Evolutionary conservation across 495 filamentous ascomycete species (phyloP).

Genomic region (Tetracladium setigerum): DNA sequence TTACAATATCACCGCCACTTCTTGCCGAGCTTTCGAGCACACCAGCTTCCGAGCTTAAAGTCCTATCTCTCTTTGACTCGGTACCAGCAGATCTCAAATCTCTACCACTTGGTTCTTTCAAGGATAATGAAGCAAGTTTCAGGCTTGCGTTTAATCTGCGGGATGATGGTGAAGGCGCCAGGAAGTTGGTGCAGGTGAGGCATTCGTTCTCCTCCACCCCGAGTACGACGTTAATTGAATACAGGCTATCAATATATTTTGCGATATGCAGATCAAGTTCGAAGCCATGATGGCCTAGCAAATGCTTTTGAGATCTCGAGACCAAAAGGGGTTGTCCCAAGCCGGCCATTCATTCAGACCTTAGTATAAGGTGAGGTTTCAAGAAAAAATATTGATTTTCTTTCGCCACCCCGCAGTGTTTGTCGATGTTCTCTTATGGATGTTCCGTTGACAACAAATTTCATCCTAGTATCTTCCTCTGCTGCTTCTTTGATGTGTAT

Average conservation of each 20-base stretch:
- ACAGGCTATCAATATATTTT: slow-evolving; percentile 53
- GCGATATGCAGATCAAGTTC: slow-evolving; percentile 47
- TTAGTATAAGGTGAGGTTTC: too few relatives aligned
- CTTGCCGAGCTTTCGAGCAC: slow-evolving; percentile 37
- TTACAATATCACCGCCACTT: slow-evolving; percentile 48
- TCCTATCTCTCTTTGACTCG: slow-evolving; percentile 13
- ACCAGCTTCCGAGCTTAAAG: slow-evolving; percentile 19
- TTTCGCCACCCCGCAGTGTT: too few relatives aligned
- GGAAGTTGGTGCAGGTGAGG: slow-evolving; percentile 38
- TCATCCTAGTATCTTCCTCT: too few relatives aligned
- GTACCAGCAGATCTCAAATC: slow-evolving; percentile 15
- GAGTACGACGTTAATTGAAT: slow-evolving; percentile 2
- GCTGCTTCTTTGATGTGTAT: too few relatives aligned
- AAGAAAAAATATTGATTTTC: too few relatives aligned
- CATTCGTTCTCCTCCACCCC: not conserved
- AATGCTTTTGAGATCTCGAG: too few relatives aligned
- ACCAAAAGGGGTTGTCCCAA: too few relatives aligned
- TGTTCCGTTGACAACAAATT: too few relatives aligned
- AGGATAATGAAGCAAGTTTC: slow-evolving; percentile 37
- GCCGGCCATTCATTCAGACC: too few relatives aligned
- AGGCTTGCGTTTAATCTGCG: slow-evolving; percentile 42
- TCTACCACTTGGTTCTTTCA: slow-evolving; percentile 30
- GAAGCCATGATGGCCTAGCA: slow-evolving; percentile 33
- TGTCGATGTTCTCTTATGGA: too few relatives aligned
- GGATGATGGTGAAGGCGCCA: slow-evolving; percentile 39